Percentiles rank a stretch among this genome's conserved stretches.
These are phyloP conservation scores for Acer yangbiense DNA, from an alignment of 345 rosid genomes.

Conservation along the genomic window DNA sequence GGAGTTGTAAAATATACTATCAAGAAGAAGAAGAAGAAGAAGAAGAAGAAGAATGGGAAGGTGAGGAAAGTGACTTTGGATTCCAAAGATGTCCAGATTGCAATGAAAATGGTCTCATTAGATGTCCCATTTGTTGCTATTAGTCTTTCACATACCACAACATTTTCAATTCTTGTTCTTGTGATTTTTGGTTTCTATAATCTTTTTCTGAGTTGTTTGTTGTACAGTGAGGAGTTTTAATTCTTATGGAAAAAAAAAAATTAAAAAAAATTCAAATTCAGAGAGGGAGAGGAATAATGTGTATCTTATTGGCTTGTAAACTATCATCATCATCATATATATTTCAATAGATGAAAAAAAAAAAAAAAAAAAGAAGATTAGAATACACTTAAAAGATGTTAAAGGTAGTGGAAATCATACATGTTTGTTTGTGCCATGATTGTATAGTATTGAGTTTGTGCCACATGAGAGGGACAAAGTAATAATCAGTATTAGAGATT, in stretches of 20 bases:
- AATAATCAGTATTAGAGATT: no score
- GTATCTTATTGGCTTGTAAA: conserved; percentile 21
- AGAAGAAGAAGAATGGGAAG: conserved; percentile 31
- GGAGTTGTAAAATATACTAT: conserved; percentile 85
- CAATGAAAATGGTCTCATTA: conserved; percentile 87
- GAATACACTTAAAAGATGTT: neutral
- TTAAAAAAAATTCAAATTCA: neutral
- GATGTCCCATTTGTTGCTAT: conserved; percentile 77
- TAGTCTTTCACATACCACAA: conserved; percentile 4
- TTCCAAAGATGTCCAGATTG: conserved; percentile 87
- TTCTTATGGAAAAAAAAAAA: neutral
- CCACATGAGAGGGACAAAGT: neutral
- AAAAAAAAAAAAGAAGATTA: neutral
- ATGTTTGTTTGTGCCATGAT: neutral
- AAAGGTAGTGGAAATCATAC: neutral
- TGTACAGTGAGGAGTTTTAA: conserved; percentile 39
- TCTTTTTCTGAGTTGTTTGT: conserved; percentile 25
- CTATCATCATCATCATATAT: neutral
- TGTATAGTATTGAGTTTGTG: neutral
- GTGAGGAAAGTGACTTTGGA: conserved; percentile 52
- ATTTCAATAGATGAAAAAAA: neutral
- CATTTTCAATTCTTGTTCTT: neutral
- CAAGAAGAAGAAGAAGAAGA: conserved; percentile 44
- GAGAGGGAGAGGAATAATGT: neutral
- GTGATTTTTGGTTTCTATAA: neutral